phyloP scores from a whole-genome alignment of 441 rosid species.

The Codiaeum variegatum region DNA sequence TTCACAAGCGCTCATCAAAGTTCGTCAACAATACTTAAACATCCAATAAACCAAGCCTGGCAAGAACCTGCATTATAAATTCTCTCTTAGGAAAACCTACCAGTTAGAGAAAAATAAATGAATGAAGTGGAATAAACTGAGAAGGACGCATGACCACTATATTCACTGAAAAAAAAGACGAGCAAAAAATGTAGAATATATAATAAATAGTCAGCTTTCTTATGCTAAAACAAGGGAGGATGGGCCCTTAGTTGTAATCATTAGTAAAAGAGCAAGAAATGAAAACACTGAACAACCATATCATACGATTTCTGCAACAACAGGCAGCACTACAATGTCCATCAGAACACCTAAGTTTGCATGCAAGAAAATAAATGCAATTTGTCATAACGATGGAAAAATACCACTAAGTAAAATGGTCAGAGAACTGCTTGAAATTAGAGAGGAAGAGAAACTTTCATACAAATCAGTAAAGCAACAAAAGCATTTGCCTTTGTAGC shows the following conservation, averaged over 20 bases:
- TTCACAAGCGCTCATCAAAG: slow-evolving; percentile 34
- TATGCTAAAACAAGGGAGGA: background rate
- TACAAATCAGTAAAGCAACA: background rate
- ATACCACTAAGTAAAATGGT: background rate
- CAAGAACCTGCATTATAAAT: slow-evolving; percentile 31
- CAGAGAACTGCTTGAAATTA: background rate
- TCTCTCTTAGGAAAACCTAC: slow-evolving; percentile 25
- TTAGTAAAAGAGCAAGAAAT: background rate
- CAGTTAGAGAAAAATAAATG: slow-evolving; percentile 7
- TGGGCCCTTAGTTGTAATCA: background rate
- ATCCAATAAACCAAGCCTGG: slow-evolving; percentile 15
- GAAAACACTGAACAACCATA: background rate
- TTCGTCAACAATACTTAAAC: slow-evolving; percentile 7
- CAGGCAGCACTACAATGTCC: background rate
- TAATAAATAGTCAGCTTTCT: background rate
- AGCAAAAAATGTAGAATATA: background rate
- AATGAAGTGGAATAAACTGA: slow-evolving; percentile 13
- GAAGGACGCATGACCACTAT: background rate
- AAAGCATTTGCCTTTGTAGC: background rate
- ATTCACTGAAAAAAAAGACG: background rate
- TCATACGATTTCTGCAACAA: background rate
- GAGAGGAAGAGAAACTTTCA: background rate
- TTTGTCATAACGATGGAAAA: background rate
- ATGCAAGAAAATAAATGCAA: background rate
- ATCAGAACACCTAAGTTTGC: background rate